Conservation (phyloP, 257 asterid species). For the Gentiana straminea region DNA sequence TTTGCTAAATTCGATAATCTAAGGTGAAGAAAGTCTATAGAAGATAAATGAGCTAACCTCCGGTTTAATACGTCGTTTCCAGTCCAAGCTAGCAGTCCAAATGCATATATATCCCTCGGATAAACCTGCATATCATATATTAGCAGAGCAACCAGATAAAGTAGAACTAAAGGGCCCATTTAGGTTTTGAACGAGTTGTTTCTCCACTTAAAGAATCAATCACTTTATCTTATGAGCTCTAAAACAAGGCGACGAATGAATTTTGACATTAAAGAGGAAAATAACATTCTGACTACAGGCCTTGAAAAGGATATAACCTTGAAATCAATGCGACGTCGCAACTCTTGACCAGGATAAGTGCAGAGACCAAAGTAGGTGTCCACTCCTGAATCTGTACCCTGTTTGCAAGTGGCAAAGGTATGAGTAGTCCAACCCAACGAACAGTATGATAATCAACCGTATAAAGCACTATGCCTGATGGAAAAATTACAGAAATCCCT, state of each 20-base stretch:
- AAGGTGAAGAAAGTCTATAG: neutral
- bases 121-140: slow-evolving; percentile 50
- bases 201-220: no score
- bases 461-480: neutral
- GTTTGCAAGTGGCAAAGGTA: slow-evolving; percentile 5
- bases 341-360: slow-evolving; percentile 73
- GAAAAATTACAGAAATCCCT: neutral
- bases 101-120: slow-evolving; percentile 87
- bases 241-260: no score
- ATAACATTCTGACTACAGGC: neutral
- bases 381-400: slow-evolving; percentile 88
- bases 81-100: slow-evolving; percentile 94
- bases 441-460: slow-evolving; percentile 4
- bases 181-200: no score
- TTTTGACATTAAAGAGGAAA: neutral
- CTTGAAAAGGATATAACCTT: slow-evolving; percentile 34
- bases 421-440: slow-evolving; percentile 5
- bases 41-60: slow-evolving; percentile 36
- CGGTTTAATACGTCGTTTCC: slow-evolving; percentile 91
- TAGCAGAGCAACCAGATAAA: neutral
- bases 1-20: neutral
- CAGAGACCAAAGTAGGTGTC: slow-evolving; percentile 96
- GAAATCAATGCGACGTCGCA: slow-evolving; percentile 82
- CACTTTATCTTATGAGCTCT: no score
- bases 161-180: no score